Evolutionary conservation across 805 yeast species (phyloP), one percentile per base, ranked within the genome.

Genomic region (Ogataea pini): DNA sequence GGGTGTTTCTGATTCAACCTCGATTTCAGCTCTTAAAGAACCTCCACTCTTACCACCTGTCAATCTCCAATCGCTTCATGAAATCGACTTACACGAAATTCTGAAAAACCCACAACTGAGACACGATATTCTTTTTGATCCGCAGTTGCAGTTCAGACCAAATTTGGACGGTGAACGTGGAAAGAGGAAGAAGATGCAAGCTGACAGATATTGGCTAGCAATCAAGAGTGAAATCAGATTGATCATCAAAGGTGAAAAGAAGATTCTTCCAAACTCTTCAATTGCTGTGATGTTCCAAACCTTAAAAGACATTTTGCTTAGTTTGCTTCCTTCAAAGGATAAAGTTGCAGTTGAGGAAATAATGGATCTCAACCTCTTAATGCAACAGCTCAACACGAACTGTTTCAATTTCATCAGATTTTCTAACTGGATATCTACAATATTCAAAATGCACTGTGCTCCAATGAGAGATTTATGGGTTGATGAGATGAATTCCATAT

Each of bases 401-500:
- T 79, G 86, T n/a, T 78, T 87, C 58, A 87, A 85, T 64, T 87
- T 86, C 69, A 78, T 81, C 16, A 75, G 78, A 31, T 76, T 89
- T 58, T 78, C 91, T 2, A 74, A 75, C 48, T 87, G 95, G 92
- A 74, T 91, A 36, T 81, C 89, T 1, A 73, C 77, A 27, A 79
- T 89, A 27, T 85, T 92, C 69, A 89, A 90, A 68, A 81, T 84
- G 44, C 96, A 89, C 64, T 90, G 97, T 69, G 96, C 97, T 6
- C 97, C 97, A 52, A 89, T 89, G 95, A 79, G 97, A 63, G 96
- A 89, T 67, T 70, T 80, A 34, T 85, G 94, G 90, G 96, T 91
- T 31, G 87, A 82, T 57, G 88, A 85, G 58, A 88, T 91, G 94
- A 79, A 80, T 41, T 58, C 64, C 10, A 78, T 78, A 57, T 82